Evolutionary conservation across 2,329 filamentous ascomycete species (phyloP).

Genomic region (Orbilia ellipsospora): DNA sequence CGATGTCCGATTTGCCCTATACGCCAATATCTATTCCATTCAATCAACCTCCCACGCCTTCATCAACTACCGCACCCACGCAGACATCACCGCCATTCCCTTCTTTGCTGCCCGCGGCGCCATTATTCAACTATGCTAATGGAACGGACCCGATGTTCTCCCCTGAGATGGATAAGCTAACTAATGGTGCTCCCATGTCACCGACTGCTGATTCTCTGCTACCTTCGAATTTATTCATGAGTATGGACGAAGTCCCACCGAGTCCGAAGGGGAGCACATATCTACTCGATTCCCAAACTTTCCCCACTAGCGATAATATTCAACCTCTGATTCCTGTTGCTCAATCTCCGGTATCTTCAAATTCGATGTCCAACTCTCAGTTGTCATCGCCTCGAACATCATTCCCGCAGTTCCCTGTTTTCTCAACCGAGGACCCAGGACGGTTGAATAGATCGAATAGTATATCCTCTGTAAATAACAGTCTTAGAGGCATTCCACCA

Average conservation of each 20-base stretch:
- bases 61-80: slow-evolving; percentile 61
- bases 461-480: slow-evolving; percentile 56
- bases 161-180: slow-evolving; percentile 62
- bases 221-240: slow-evolving; percentile 72
- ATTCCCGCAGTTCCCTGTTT: slow-evolving; percentile 59
- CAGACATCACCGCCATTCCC: slow-evolving; percentile 60
- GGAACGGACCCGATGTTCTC: slow-evolving; percentile 59
- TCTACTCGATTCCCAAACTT: slow-evolving; percentile 46
- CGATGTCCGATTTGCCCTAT: slow-evolving; percentile 62
- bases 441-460: slow-evolving; percentile 42
- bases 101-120: slow-evolving; percentile 64
- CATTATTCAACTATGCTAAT: slow-evolving; percentile 69
- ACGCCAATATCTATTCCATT: slow-evolving; percentile 62
- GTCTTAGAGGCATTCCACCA: slow-evolving; percentile 48
- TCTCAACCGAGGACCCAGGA: slow-evolving; percentile 48
- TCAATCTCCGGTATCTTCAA: slow-evolving; percentile 72
- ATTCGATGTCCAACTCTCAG: slow-evolving; percentile 58
- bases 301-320: slow-evolving; percentile 58
- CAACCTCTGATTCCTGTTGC: slow-evolving; percentile 60
- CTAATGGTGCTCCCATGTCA: slow-evolving; percentile 76
- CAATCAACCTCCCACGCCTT: slow-evolving; percentile 59
- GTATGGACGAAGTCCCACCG: slow-evolving; percentile 72
- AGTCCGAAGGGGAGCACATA: slow-evolving; percentile 61
- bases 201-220: slow-evolving; percentile 79
- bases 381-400: slow-evolving; percentile 58